Base-by-base conservation (phyloP, 2,329 filamentous ascomycete genomes). In the Talaromyces sp. region DNA sequence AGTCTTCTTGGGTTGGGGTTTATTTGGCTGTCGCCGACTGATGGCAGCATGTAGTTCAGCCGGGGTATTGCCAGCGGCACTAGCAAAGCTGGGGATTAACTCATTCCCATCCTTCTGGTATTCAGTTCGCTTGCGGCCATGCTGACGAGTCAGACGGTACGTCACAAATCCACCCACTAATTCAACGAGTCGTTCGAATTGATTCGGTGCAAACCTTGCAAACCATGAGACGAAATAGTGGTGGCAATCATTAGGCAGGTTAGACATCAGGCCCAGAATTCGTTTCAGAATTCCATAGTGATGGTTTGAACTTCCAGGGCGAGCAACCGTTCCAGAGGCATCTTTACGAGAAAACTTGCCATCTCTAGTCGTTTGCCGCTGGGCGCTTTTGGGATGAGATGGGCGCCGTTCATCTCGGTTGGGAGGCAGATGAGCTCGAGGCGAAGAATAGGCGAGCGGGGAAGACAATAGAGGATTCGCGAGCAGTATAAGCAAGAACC, bases 271-370 rank as follows among this genome's bases (percentile, higher is more conserved):
- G 1, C 92, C 92, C 22, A 96, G 71, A 35, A 95, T 86, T 33
- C 92, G 84, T 70, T 96, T 96, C 63, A 95, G 84, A 48, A 96
- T 88, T 4, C 88, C 88, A 2, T 89, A 91, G 71, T 96, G 89
- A 54, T 89, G 84, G 1, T 86, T 87, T 22, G 83, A 79, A 16
- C 73, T 73, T 16, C 71, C 68, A 39, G 64, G 65, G 16, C 67
- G 67, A 54, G 59, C 61, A 4, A 64, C 55, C 17, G 65, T 59
- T 36, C 58, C 49, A 27, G 60, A 37, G 52, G 51, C 45, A 14
- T 58, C 55, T 57, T 60, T 64, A 22, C 47, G 56, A 17, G 56
- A 43, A 27, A 60, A 22, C 22, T 56, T 57, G 32, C 51, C 49
- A 47, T 61, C 49, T 51, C 55, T 54, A 19, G 61, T 44, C 30